A percentile compares a stretch with the other conserved stretches of the same genome.
phyloP scores from a whole-genome alignment of 495 filamentous ascomycete species.

The Pyronema omphalodes region DNA sequence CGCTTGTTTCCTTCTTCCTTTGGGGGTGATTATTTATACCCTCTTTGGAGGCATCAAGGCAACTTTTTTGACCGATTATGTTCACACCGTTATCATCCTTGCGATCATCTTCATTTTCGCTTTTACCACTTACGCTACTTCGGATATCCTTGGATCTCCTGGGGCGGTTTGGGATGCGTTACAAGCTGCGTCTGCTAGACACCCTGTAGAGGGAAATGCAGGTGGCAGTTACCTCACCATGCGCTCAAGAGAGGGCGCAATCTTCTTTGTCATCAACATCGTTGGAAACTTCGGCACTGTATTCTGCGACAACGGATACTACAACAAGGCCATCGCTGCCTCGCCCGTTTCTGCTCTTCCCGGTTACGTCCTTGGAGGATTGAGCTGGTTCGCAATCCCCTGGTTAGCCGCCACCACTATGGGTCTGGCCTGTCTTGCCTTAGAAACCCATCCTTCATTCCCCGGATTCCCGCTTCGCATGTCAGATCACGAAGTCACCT shows the following conservation, averaged over 20 bases:
- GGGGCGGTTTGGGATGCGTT: conserved; percentile 65
- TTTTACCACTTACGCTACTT: conserved; percentile 68
- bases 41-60: conserved; percentile 61
- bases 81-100: conserved; percentile 74
- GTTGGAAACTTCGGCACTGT: conserved; percentile 70
- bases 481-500: conserved; percentile 53
- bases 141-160: conserved; percentile 59
- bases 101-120: conserved; percentile 84
- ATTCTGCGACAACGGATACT: conserved; percentile 42
- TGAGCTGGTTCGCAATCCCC: conserved; percentile 90
- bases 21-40: conserved; percentile 69
- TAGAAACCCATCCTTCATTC: conserved; percentile 58
- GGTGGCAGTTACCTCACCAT: conserved; percentile 81
- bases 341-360: conserved; percentile 76
- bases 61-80: conserved; percentile 53
- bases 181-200: conserved; percentile 43
- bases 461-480: conserved; percentile 58
- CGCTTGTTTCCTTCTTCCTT: conserved; percentile 75
- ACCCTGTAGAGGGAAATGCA: conserved; percentile 74
- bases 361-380: conserved; percentile 78
- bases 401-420: conserved; percentile 87
- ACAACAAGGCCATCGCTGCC: conserved; percentile 92
- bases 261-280: conserved; percentile 95
- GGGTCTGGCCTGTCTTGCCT: conserved; percentile 72
- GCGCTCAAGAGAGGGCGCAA: conserved; percentile 65